Conservation (phyloP, 768 basidiomycete genomes). For the Calvatia gigantea region DNA sequence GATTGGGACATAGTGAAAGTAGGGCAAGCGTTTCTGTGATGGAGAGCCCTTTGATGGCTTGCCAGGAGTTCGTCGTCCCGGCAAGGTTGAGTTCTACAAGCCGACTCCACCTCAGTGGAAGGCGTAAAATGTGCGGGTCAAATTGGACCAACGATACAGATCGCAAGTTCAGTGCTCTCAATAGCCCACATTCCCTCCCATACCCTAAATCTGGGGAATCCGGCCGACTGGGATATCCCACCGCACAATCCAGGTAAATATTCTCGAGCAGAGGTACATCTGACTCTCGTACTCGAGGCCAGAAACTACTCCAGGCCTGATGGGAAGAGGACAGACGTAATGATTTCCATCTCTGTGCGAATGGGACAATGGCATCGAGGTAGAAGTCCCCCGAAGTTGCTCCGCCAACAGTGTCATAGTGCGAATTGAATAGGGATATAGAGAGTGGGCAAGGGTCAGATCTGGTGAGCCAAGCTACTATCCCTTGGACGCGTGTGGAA, state of each 20-base stretch:
- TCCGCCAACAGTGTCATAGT: background rate
- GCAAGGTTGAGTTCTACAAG: background rate
- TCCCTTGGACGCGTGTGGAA: background rate
- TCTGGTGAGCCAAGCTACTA: slow-evolving; percentile 8
- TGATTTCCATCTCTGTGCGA: background rate
- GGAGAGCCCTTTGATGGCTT: background rate
- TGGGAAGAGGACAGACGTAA: background rate
- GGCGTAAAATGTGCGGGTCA: background rate
- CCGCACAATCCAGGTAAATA: background rate
- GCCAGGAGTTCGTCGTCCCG: background rate
- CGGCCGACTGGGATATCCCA: background rate
- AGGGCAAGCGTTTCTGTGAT: background rate
- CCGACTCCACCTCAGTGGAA: background rate
- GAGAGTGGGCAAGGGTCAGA: slow-evolving; percentile 5
- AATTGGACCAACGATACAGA: background rate
- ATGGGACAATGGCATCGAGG: slow-evolving; percentile 1
- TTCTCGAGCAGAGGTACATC: background rate
- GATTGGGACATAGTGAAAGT: background rate
- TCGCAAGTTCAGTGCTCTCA: background rate
- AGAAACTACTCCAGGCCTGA: background rate
- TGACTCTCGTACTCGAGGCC: background rate
- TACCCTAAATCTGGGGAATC: background rate
- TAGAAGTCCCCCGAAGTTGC: background rate
- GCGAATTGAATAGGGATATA: background rate
- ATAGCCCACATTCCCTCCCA: background rate